Base-by-base conservation (phyloP, 2,329 filamentous ascomycete species). In the Colletotrichum incanum region DNA sequence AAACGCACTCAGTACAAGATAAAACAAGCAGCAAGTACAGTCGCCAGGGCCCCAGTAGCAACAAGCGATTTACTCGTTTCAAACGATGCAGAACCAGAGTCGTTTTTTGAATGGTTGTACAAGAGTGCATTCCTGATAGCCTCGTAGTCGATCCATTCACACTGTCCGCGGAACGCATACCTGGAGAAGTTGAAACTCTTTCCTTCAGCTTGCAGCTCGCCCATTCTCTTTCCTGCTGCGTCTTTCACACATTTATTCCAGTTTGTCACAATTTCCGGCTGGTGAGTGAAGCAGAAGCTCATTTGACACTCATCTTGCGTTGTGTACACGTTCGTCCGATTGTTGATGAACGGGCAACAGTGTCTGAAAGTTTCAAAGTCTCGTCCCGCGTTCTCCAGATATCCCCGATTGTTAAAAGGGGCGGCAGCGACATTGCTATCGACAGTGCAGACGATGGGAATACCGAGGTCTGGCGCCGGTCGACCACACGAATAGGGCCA, bases 121-220 rank as follows among this genome's bases (percentile, higher is more conserved):
- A 20, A n/a, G 20, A 45, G 43, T 7, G 41, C 43, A 45, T 45
- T n/a, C 18, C 43, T 45, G 16, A 45, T 4, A 45, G 43, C 43
- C 16, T 49, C 0, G n/a, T 65, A 58, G 31, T 58, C 50, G 8
- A 65, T 58, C n/a, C 37, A 47, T 3, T 65, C 63, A 1, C 50
- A 58, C 20, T 31, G 2, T 1, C 63, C 50, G 12, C 18, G 0
- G 2, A 55, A 65, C 0, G 12, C 1, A 2, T 65, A 50, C 1
- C 56, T 65, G 26, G 63, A 56, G 26, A 47, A 65, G 16, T 58
- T 65, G 18, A 58, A 41, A 8, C 1, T 55, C 1, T 28, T 65
- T 0, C 62, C 50, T 47, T 65, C 23, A 5, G 62, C 62, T 47
- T 65, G 37, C 0, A 65, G 37, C 11, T 65, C 49, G 26, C 37